phyloP scores from a whole-genome alignment of 345 rosid genomes.

The Citrus medica region DNA sequence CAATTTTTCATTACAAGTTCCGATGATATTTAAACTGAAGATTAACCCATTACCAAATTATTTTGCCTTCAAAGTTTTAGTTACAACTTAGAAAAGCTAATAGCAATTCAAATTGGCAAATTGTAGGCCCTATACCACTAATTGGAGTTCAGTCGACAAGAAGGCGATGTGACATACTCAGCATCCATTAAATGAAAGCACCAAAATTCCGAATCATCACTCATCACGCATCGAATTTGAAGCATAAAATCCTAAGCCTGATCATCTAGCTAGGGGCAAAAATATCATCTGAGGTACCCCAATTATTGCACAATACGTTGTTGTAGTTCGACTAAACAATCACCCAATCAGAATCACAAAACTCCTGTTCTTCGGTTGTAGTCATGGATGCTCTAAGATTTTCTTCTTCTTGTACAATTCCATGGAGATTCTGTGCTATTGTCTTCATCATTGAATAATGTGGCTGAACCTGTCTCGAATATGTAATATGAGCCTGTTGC shows the following conservation, averaged over 20 bases:
- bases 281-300: not conserved
- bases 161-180: not conserved
- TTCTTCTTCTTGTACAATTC: not conserved
- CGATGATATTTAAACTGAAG: not conserved
- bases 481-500: not conserved
- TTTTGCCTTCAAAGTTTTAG: not conserved
- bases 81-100: too few species aligned
- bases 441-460: not conserved
- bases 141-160: not conserved
- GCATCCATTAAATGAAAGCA: not conserved
- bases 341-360: conserved; percentile 32
- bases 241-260: not conserved
- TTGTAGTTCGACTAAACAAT: conserved; percentile 12
- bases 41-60: not conserved
- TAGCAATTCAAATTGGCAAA: not conserved
- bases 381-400: not conserved
- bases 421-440: not conserved
- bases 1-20: too few species aligned
- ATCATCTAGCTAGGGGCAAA: not conserved
- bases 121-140: not conserved
- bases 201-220: not conserved
- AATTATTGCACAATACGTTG: not conserved
- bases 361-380: conserved; percentile 1
- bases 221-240: not conserved
- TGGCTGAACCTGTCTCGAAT: not conserved